Conservation (phyloP, 768 basidiomycete genomes). For the Mycena vulgaris region DNA sequence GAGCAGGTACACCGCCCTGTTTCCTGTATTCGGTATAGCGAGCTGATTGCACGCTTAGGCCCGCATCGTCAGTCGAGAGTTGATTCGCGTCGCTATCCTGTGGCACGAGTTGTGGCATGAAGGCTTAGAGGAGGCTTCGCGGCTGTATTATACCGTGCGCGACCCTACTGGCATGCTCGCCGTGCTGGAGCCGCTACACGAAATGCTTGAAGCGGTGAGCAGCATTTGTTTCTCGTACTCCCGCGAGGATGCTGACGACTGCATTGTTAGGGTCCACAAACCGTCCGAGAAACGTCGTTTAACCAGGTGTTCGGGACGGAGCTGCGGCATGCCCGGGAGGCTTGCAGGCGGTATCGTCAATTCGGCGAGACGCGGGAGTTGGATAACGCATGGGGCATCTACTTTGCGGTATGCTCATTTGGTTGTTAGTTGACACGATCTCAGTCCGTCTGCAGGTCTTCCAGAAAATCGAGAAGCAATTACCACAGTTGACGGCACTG, state of each 20-base stretch:
- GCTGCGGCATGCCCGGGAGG: constrained; percentile 92
- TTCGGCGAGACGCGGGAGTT: constrained; percentile 92
- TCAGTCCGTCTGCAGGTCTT: constrained; percentile 78
- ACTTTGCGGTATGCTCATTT: constrained; percentile 80
- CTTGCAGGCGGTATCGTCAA: constrained; percentile 87
- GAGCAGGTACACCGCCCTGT: constrained; percentile 71
- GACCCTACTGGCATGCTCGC: constrained; percentile 98
- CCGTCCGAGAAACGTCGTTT: constrained; percentile 95
- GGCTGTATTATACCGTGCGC: constrained; percentile 96
- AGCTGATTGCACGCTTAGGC: constrained; percentile 64
- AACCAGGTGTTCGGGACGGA: constrained; percentile 95
- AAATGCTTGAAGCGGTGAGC: constrained; percentile 89
- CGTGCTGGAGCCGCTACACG: constrained; percentile 92
- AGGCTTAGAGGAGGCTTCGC: constrained; percentile 96
- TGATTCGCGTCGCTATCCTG: constrained; percentile 97
- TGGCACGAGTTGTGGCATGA: constrained; percentile 99
- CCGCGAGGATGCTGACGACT: background rate
- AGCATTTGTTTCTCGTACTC: background rate
- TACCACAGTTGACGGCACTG: constrained; percentile 92
- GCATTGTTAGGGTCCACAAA: constrained; percentile 85
- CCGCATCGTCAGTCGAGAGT: constrained; percentile 89
- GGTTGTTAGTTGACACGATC: background rate
- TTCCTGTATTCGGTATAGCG: constrained; percentile 10
- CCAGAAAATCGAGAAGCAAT: constrained; percentile 95
- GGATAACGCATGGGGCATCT: constrained; percentile 99